Percentiles rank a stretch among this genome's conserved stretches.
Evolutionary conservation across 192 early-diverging fungal genomes (phyloP).

Genomic region (Coemansia sp.): DNA sequence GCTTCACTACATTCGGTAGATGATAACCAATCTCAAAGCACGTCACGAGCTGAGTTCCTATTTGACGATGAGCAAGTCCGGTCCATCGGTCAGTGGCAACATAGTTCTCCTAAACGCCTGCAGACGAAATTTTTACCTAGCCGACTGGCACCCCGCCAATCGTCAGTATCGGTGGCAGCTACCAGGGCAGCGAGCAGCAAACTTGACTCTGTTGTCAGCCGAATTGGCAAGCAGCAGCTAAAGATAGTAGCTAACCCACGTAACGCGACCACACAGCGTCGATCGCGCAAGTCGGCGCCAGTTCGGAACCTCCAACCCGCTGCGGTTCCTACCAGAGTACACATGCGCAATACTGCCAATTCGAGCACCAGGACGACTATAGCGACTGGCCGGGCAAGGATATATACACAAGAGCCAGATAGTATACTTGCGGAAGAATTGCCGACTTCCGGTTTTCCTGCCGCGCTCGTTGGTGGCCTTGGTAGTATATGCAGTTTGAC

Average conservation of each 20-base stretch:
- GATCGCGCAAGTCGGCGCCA: slow-evolving; percentile 11
- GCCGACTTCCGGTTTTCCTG: neutral
- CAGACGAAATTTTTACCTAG: slow-evolving; percentile 39
- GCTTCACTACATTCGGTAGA: neutral
- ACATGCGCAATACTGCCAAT: neutral
- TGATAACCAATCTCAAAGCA: neutral
- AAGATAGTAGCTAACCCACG: neutral
- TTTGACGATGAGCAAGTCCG: slow-evolving; percentile 40
- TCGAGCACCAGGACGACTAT: too few relatives aligned
- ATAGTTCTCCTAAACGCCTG: neutral
- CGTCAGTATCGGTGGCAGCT: neutral
- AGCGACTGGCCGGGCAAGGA: neutral
- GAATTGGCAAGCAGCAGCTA: slow-evolving; percentile 11
- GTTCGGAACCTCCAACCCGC: slow-evolving; percentile 13
- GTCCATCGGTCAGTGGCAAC: neutral
- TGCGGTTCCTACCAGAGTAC: slow-evolving; percentile 21
- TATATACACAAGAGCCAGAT: neutral
- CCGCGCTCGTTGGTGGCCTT: neutral
- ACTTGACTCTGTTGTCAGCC: slow-evolving; percentile 26
- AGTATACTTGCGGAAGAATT: neutral
- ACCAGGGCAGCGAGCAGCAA: neutral
- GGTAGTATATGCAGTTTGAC: slow-evolving; percentile 7
- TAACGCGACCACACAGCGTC: neutral
- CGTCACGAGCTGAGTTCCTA: slow-evolving; percentile 26
- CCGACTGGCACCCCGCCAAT: neutral